These are phyloP conservation scores for Pseudogymnoascus destructans DNA, from an alignment of 2,329 filamentous ascomycete genomes.

Conservation along the genomic window DNA sequence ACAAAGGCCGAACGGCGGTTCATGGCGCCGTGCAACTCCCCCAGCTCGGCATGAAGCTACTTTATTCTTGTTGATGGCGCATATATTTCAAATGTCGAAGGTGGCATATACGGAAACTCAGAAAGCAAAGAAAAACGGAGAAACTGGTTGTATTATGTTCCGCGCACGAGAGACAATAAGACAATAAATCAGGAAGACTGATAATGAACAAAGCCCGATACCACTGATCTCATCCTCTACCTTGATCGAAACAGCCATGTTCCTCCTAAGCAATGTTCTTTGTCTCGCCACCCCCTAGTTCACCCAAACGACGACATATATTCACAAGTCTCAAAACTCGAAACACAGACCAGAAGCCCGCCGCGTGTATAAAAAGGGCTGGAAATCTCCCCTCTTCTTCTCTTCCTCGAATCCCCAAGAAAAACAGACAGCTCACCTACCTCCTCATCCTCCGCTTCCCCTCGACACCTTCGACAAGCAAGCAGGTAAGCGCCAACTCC, in stretches of 20 bases:
- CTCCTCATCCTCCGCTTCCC: not conserved
- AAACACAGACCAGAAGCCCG: not conserved
- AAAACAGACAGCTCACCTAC: not conserved
- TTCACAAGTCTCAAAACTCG: not conserved
- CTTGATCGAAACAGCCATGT: not conserved
- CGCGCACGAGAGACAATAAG: not conserved
- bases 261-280: not conserved
- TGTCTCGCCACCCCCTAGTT: not conserved
- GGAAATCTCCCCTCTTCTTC: not conserved
- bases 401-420: not conserved
- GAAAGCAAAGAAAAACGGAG: not conserved
- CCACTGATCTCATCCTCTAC: not conserved
- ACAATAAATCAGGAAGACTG: not conserved
- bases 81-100: not conserved
- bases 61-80: slow-evolving; percentile 20
- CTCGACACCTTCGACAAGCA: not conserved
- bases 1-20: not conserved
- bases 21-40: not conserved
- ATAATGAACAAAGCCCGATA: not conserved
- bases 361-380: not conserved
- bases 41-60: slow-evolving; percentile 34
- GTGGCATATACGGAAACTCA: not conserved
- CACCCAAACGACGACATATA: not conserved
- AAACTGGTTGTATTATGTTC: not conserved
- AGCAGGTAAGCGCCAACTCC: not conserved